Base-by-base conservation (phyloP, 345 rosid genomes). In the Eucalyptus cladocalyx region DNA sequence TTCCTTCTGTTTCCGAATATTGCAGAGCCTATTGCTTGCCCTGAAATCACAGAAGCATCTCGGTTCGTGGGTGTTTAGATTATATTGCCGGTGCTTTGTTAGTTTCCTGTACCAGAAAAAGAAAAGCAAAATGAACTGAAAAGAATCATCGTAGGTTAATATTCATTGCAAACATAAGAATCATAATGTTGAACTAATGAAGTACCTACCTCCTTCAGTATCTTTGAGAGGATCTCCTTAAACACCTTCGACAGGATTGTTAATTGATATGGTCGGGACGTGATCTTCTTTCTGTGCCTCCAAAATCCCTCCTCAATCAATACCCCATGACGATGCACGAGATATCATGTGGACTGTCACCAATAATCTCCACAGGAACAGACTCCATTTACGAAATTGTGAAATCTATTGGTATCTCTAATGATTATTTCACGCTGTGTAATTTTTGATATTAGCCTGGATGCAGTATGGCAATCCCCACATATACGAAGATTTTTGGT, bases 401-500 rank as follows among this genome's bases (percentile, higher is more conserved):
- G 95, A 90, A 93, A 93, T 50, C 95, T 86, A 87, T 92, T 93
- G 56, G 91, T 89, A 51, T 95, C 95, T 88, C 95, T 92, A 8
- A 93, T 93, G 60, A 91, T 92, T 49, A 94, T 90, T 88, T 91
- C 91, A 60, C 95, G 87, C 24, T 67, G 26, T 43, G 92, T 90
- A 47, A 92, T 81, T 37, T 51, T n/a, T 3, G 96, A 93, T 48
- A 94, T 88, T 67, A 93, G 88, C 92, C 91, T 94, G 86, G 91
- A 90, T 7, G 94, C 92, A 49, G 90, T 88, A 87, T 93, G 96
- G 88, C 97, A 93, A 87, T 93, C 95, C 32, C 89, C 90, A 88
- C 96, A 94, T 88, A 93, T 90, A 24, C 94, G 95, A 45, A 94
- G 94, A 87, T 94, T 93, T 86, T 93, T 92, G 6, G 95, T 93